Evolutionary conservation across 257 asterid species (phyloP), one percentile per base, ranked within the genome.

Genomic region (Perilla frutescens): DNA sequence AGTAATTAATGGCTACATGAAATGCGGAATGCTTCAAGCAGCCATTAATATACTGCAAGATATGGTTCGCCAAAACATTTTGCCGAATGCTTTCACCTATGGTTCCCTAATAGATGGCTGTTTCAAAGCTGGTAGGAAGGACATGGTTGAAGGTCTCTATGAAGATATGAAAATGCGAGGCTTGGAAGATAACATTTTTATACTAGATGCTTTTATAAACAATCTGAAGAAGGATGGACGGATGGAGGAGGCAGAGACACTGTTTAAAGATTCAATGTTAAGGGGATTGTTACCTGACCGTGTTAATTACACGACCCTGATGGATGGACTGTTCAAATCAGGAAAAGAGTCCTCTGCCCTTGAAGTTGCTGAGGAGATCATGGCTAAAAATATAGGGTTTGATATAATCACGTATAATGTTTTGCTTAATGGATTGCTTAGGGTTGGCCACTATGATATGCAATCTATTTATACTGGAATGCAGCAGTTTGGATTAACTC

Each of bases 311-410:
- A 91, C 99, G 5, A 82, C 93, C 34, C 73, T 94, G 73, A 90
- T 94, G 91, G 97, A 91, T 78, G 95, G 83, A 36, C 78, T 91
- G 69, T 94, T 94, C 82, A 91, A 94, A 85, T 80, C 90, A 45
- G 97, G 97, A 64, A 86, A 84, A 79, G 87, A 68, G 4, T 81
- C 97, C 0, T 81, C 87, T 72, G 97, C 99, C 71, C 84, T 94
- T 48, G 87, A 81, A 77, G 81, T 88, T 59, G 91, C 86, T 53
- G 81, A 88, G 84, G 96, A 86, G 81, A 85, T 91, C 75, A 81
- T 66, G 58, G 84, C 84, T 44, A 88, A 84, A 79, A 74, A 81
- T 47, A 51, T 82, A 37, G 87, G 86, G 80, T 86, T 94, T 58
- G 99, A 91, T 80, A 87, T 82, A 60, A 77, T 73, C 75, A 77